Evolutionary conservation across 208 protist species (phyloP).

Genomic region (Acanthamoeba sp.): DNA sequence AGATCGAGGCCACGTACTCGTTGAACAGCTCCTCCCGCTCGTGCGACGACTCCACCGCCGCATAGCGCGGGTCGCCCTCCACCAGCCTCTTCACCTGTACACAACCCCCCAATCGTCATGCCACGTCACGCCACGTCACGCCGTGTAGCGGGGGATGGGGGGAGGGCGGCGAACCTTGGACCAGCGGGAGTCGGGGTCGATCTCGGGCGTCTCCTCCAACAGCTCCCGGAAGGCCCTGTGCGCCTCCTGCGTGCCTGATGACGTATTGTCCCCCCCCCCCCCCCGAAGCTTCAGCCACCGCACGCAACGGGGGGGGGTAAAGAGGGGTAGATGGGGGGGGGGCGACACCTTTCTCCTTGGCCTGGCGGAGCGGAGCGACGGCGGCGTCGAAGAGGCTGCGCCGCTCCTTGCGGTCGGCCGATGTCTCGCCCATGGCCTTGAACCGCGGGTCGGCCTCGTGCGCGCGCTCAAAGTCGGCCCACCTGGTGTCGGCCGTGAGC

Average conservation of each 20-base stretch:
- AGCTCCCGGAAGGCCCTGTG: background rate
- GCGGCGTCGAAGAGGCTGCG: background rate
- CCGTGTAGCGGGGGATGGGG: background rate
- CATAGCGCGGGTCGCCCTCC: background rate
- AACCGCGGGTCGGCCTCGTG: background rate
- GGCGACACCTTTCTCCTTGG: background rate
- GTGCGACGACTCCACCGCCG: background rate
- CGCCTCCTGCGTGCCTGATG: background rate
- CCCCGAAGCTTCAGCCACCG: no score
- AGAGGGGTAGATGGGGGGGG: background rate
- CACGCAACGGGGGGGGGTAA: no score
- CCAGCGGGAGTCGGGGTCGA: background rate
- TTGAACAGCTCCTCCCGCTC: slow-evolving; percentile 1
- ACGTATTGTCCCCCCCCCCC: no score
- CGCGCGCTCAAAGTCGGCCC: background rate
- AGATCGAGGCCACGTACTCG: background rate
- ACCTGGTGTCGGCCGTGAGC: background rate
- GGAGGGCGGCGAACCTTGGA: background rate
- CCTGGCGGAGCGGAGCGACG: background rate
- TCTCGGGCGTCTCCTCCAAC: background rate
- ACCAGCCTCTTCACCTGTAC: background rate
- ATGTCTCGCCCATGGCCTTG: slow-evolving; percentile 11
- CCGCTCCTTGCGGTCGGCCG: background rate
- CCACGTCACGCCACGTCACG: background rate
- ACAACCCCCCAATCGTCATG: no score